These are phyloP conservation scores for Lupinus albus DNA, from an alignment of 306 rosid genomes.

Conservation along the genomic window DNA sequence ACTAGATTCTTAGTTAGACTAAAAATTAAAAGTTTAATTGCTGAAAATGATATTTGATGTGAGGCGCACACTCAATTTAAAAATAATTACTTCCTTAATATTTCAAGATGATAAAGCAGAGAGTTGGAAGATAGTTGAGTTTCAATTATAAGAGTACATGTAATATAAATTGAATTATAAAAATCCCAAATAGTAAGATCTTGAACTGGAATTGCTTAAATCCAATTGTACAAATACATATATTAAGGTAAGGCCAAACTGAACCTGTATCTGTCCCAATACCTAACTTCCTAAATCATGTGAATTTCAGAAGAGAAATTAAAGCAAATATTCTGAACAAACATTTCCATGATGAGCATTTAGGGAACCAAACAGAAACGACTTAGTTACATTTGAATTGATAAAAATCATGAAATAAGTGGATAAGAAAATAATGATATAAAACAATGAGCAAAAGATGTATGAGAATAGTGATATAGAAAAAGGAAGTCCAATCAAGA, in stretches of 20 bases:
- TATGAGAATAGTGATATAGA: neutral
- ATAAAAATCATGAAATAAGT: no score
- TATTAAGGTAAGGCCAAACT: neutral
- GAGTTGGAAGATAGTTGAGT: neutral
- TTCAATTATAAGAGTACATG: neutral
- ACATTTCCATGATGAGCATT: no score
- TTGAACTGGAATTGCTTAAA: neutral
- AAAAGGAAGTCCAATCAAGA: slow-evolving; percentile 41
- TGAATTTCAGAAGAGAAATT: neutral
- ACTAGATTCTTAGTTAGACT: no score
- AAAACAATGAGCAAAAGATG: neutral
- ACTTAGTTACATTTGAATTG: neutral
- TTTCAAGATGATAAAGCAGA: neutral
- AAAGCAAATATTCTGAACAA: neutral
- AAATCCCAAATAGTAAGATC: slow-evolving; percentile 11
- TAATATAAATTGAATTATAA: neutral
- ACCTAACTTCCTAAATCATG: neutral
- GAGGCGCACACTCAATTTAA: no score
- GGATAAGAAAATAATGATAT: neutral
- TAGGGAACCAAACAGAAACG: neutral
- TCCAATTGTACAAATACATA: neutral
- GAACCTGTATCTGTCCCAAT: neutral
- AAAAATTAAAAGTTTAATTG: no score
- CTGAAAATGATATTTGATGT: no score
- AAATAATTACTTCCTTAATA: no score